Base-by-base conservation (phyloP, 2,329 filamentous ascomycete genomes). In the Fusarium sp. region DNA sequence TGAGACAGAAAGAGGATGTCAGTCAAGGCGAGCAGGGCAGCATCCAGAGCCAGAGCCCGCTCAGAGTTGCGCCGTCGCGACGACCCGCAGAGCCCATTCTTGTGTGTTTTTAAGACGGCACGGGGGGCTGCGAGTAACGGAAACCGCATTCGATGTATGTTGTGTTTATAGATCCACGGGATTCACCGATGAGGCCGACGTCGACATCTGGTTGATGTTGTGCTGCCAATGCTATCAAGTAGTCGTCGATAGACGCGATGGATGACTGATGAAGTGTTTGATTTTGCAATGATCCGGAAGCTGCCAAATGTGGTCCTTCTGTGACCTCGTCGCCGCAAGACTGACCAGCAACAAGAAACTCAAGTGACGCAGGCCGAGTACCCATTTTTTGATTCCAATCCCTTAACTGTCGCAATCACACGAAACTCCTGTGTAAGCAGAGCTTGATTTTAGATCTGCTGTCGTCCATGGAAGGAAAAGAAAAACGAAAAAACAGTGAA, bases 271-370 rank as follows among this genome's bases (percentile, higher is more conserved):
- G 77, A 78, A 78, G 75, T 76, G 75, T 77, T 78, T 80, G 75
- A 79, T 77, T 80, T 67, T 80, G 79, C 73, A 77, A 71, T 75
- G 75, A 76, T 79, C 77, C 77, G 78, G 77, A 78, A 77, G 78
- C 75, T 80, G 79, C 74, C 77, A 80, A 76, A 79, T 71, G 75
- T 74, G 75, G 76, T 75, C 77, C 77, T 76, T 78, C 75, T 72
- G 77, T 75, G 75, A 78, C 71, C 77, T 75, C 72, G 77, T 79
- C 72, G 77, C 74, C 74, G 76, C 75, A 78, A 77, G 75, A 75
- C 74, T 74, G 78, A 77, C 77, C 74, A 77, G 75, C 74, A 79
- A 74, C 73, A 75, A 78, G 71, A 76, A 75, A 74, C 69, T 74
- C 74, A 77, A 71, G 73, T 76, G 78, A 72, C 71, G 76, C 72